These are phyloP conservation scores for Trametes gibbosa DNA, from an alignment of 768 basidiomycete genomes.

Conservation along the genomic window DNA sequence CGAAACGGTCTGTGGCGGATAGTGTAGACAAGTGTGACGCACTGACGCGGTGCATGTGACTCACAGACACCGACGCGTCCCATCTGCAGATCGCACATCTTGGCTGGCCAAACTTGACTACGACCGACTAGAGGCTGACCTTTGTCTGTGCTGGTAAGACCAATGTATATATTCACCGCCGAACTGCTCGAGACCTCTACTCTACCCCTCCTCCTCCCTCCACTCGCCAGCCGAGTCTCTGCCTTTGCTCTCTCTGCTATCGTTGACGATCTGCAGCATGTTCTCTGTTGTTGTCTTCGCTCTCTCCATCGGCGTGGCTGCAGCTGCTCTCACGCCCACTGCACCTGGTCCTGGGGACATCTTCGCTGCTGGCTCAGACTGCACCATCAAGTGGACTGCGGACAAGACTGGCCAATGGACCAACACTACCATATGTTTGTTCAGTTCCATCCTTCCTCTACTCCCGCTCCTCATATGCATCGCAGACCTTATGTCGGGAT, in stretches of 20 bases:
- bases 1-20: conserved; percentile 9
- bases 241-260: conserved; percentile 1
- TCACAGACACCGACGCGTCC: not conserved
- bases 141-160: too few relatives aligned
- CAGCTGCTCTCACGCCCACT: conserved; percentile 30
- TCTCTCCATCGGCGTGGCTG: conserved; percentile 5
- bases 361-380: conserved; percentile 34
- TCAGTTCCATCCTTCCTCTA: not conserved
- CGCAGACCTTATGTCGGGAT: conserved; percentile 39
- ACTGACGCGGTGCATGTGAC: conserved; percentile 19
- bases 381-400: conserved; percentile 34
- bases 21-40: not conserved
- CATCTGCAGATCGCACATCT: not conserved
- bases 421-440: conserved; percentile 38
- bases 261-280: not conserved
- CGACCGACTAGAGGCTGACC: not conserved
- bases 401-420: conserved; percentile 34
- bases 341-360: conserved; percentile 39
- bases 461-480: not conserved
- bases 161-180: too few relatives aligned
- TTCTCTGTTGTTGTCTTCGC: conserved; percentile 4
- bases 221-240: conserved; percentile 7
- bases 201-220: not conserved
- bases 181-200: not conserved
- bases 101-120: not conserved